phyloP scores from a whole-genome alignment of 495 filamentous ascomycete species.

The Penicillium verhagenii region DNA sequence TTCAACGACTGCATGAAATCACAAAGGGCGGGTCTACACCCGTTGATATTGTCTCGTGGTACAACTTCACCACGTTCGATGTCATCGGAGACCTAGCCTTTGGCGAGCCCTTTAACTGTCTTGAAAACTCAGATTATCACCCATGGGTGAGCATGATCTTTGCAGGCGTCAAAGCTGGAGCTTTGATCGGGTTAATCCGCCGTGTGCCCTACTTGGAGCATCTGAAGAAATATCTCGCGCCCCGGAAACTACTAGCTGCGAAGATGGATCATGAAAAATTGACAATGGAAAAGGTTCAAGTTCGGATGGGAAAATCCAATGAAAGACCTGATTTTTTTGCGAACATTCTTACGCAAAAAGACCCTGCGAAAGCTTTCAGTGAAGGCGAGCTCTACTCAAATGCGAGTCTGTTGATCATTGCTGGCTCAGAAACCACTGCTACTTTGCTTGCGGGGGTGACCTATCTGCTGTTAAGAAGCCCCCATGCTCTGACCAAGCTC shows the following conservation, averaged over 20 bases:
- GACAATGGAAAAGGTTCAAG: conserved; percentile 16
- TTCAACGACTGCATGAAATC: conserved; percentile 42
- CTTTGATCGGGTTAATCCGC: conserved; percentile 22
- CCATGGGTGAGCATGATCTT: conserved; percentile 56
- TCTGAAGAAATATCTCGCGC: conserved; percentile 18
- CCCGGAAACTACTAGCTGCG: conserved; percentile 19
- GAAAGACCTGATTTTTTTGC: conserved; percentile 21
- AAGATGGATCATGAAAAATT: conserved; percentile 21
- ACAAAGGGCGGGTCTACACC: not conserved
- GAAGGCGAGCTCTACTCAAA: conserved; percentile 19
- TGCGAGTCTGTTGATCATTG: conserved; percentile 37
- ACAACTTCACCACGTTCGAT: conserved; percentile 62
- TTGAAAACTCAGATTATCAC: conserved; percentile 50
- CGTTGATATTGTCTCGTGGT: conserved; percentile 53
- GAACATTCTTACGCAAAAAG: not conserved
- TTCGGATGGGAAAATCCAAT: conserved; percentile 15
- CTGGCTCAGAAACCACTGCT: conserved; percentile 60
- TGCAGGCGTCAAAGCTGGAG: conserved; percentile 22
- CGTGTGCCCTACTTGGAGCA: conserved; percentile 10
- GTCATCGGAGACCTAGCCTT: conserved; percentile 61
- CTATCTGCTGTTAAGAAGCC: conserved; percentile 49
- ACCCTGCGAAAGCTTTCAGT: not conserved
- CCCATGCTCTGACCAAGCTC: conserved; percentile 38
- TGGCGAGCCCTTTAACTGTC: conserved; percentile 56
- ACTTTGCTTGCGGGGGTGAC: conserved; percentile 52